Evolutionary conservation across 768 basidiomycete genomes (phyloP).

Genomic region (Suillus occidentalis): DNA sequence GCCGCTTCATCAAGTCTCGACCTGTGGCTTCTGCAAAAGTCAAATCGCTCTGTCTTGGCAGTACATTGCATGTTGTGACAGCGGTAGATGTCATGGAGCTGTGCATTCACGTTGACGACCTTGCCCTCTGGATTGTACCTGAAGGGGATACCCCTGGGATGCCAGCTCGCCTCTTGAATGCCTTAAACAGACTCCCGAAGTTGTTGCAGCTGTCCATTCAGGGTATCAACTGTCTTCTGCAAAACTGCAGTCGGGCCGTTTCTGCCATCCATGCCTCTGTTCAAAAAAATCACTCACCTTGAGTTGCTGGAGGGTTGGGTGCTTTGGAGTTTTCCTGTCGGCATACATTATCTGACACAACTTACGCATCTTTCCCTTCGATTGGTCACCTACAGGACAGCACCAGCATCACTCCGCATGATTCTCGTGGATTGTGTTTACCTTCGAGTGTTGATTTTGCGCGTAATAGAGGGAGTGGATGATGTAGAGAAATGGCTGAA

Average conservation of each 20-base stretch:
- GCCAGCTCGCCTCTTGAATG: background rate
- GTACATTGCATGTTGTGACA: background rate
- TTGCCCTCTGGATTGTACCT: background rate
- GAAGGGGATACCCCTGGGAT: background rate
- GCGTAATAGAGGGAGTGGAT: background rate
- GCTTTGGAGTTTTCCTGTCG: background rate
- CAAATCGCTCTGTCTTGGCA: background rate
- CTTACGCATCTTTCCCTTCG: conserved; percentile 1
- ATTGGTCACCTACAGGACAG: background rate
- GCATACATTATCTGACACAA: background rate
- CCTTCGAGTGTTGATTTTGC: background rate
- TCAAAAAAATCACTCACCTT: background rate
- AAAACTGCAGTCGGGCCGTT: background rate
- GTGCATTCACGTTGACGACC: background rate
- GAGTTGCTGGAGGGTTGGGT: conserved; percentile 2
- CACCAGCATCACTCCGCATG: background rate
- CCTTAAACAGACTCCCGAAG: background rate
- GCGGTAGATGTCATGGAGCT: background rate
- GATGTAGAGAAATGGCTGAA: background rate
- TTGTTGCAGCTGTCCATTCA: background rate
- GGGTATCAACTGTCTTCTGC: background rate
- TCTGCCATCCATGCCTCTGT: background rate
- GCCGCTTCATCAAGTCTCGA: background rate
- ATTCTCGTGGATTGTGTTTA: background rate
- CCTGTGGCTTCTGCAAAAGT: background rate